Evolutionary conservation across 202 grass and related monocot species (phyloP), one percentile per base, ranked within the genome.

Genomic region (Panicum virgatum): DNA sequence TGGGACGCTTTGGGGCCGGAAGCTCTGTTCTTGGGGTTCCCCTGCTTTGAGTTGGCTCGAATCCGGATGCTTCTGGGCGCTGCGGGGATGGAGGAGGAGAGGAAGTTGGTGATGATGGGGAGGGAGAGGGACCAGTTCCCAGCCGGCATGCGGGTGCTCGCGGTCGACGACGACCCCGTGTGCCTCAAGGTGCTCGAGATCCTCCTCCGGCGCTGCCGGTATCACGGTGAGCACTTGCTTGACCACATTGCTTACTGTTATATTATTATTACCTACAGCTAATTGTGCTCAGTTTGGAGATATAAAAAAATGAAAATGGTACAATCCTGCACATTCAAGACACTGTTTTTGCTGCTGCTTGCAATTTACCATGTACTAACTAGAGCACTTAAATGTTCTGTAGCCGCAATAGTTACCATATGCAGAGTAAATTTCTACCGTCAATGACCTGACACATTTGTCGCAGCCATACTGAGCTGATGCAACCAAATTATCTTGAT

Each of bases 91-190:
- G 91, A 94, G 43, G 91, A 97, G 43, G 86, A 85, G 26, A 89
- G 76, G 74, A 74, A 48, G 70, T 73, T 13, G 18, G 8, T n/a
- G 54, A 12, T 66, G 53, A 85, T 80, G 86, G 83, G 22, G 83
- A 72, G 78, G 44, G 83, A 78, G 38, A 87, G 57, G 67, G 88
- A 91, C 29, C 92, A 91, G 82, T 98, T 98, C 77, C 95, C 95
- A 3, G 84, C 93, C 59, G 95, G 95, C 67, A 94, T 98, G 95
- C 90, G 90, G 27, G 92, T 98, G 58, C 95, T 98, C 12, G 95
- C 92, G 10, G 95, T 98, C 32, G 95, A 98, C 73, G 95, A 98
- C 50, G 90, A 98, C 73, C 86, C 84, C 3, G 84, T 91, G 47
- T 98, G 95, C 80, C 95, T 98, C 86, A 98, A 82, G 88, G 84